Conservation (phyloP, 2,329 filamentous ascomycete species). For the Plectosphaerella sp. region DNA sequence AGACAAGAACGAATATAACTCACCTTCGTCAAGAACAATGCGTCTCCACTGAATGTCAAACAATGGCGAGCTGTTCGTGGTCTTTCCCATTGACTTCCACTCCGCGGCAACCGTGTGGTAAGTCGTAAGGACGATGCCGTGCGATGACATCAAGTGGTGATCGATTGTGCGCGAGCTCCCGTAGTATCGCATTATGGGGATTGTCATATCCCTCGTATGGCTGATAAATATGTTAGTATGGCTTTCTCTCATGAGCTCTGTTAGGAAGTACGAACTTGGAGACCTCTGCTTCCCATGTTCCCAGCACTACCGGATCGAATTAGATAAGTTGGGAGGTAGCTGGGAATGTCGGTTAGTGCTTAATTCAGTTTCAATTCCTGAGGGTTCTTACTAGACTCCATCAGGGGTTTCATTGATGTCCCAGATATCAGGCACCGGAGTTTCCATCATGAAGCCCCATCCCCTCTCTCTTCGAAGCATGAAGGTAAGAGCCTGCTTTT, state of each 20-base stretch:
- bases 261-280: conserved; percentile 13
- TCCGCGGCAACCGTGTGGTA: conserved; percentile 35
- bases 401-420: conserved; percentile 14
- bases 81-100: conserved; percentile 15
- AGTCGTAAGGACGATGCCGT: conserved; percentile 31
- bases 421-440: conserved; percentile 27
- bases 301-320: too few species aligned
- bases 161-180: not conserved
- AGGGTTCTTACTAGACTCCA: conserved; percentile 16
- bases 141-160: conserved; percentile 8
- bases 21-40: conserved; percentile 35
- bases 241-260: not conserved
- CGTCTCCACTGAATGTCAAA: conserved; percentile 32
- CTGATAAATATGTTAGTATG: not conserved
- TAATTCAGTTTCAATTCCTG: too few species aligned
- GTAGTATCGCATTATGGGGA: not conserved
- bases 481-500: conserved; percentile 37
- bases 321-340: too few species aligned
- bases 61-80: conserved; percentile 11
- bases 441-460: conserved; percentile 21
- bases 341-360: too few species aligned
- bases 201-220: not conserved
- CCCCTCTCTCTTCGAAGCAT: conserved; percentile 32
- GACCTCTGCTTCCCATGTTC: conserved; percentile 32
- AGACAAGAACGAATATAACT: not conserved